These are phyloP conservation scores for Eucalyptus albens DNA, from an alignment of 345 rosid species.

Conservation along the genomic window DNA sequence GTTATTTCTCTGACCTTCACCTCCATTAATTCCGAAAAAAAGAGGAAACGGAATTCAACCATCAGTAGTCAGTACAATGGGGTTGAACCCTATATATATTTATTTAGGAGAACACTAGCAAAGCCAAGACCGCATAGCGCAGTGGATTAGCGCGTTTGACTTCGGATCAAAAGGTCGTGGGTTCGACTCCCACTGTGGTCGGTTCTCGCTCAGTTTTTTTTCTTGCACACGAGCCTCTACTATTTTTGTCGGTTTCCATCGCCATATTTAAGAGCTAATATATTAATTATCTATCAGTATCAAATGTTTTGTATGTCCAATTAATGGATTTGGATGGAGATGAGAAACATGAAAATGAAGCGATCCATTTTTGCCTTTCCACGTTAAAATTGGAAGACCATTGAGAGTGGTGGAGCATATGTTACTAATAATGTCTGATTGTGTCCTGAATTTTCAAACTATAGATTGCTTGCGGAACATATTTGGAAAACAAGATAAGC, in stretches of 20 bases:
- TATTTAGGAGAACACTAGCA: background rate
- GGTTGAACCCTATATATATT: accelerated
- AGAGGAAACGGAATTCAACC: background rate
- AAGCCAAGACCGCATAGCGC: slow-evolving; percentile 30
- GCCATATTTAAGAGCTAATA: background rate
- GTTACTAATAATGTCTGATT: background rate
- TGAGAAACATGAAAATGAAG: background rate
- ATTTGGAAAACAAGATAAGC: background rate
- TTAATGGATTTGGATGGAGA: background rate
- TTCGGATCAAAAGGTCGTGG: slow-evolving; percentile 49
- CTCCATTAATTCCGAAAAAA: background rate
- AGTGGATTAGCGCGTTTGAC: slow-evolving; percentile 46
- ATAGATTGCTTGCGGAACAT: background rate
- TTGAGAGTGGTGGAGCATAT: background rate
- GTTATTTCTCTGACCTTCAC: background rate
- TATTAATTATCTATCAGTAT: background rate
- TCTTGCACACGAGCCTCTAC: background rate
- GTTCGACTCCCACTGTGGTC: slow-evolving; percentile 33
- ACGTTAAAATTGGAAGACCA: background rate
- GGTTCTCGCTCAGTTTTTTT: background rate
- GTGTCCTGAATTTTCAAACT: background rate
- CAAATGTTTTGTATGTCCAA: background rate
- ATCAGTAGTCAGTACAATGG: too few relatives aligned
- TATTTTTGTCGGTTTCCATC: background rate
- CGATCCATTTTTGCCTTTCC: background rate